phyloP scores from a whole-genome alignment of 2,329 filamentous ascomycete species.

The Colletotrichum melonis region DNA sequence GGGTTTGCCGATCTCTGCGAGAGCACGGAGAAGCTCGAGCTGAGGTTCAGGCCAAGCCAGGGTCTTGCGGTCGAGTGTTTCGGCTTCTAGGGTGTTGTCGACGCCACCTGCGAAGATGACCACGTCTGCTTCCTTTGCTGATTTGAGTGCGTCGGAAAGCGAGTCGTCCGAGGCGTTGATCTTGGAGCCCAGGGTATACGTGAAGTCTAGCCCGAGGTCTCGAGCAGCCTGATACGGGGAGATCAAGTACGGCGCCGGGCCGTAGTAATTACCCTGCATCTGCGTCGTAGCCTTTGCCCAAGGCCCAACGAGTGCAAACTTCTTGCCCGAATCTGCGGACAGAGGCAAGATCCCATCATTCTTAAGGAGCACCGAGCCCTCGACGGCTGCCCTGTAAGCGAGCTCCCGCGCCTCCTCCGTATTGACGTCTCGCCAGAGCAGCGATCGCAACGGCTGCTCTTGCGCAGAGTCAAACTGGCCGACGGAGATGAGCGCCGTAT shows the following conservation, averaged over 20 bases:
- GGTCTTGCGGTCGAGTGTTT: conserved; percentile 68
- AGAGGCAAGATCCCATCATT: conserved; percentile 64
- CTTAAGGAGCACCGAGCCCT: conserved; percentile 63
- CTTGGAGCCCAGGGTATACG: conserved; percentile 43
- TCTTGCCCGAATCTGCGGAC: conserved; percentile 41
- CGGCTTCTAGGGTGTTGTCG: conserved; percentile 56
- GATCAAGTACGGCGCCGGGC: conserved; percentile 38
- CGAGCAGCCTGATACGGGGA: conserved; percentile 36
- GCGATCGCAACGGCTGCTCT: conserved; percentile 56
- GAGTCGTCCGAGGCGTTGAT: conserved; percentile 40
- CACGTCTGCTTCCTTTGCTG: conserved; percentile 68
- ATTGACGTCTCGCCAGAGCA: conserved; percentile 67
- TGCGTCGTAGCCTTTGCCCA: conserved; percentile 47
- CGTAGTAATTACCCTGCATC: conserved; percentile 36
- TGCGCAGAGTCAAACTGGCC: conserved; percentile 68
- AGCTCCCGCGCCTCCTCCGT: conserved; percentile 64
- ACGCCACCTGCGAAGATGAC: conserved; percentile 68
- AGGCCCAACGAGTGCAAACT: conserved; percentile 47
- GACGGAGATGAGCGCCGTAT: conserved; percentile 63
- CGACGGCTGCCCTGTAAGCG: conserved; percentile 59
- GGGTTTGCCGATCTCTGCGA: conserved; percentile 55
- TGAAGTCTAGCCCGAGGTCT: conserved; percentile 44
- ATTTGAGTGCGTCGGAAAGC: conserved; percentile 61
- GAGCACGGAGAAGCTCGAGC: conserved; percentile 31
- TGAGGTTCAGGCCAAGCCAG: conserved; percentile 28